Base-by-base conservation (phyloP, 2,329 filamentous ascomycete species). In the Ophiostoma ips region DNA sequence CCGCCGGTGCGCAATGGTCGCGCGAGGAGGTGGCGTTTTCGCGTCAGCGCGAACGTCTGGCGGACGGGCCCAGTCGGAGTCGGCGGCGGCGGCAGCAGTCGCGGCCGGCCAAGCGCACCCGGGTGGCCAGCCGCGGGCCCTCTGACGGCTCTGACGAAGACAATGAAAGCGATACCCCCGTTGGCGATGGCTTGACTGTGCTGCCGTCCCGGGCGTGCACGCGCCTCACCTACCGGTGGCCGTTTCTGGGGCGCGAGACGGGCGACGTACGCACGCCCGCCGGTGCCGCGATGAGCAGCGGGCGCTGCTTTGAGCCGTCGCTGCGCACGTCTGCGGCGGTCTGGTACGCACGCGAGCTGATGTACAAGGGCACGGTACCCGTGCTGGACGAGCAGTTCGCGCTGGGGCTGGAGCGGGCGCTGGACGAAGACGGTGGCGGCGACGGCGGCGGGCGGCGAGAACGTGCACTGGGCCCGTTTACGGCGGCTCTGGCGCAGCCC, bases 1-100 rank as follows among this genome's bases (percentile, higher is more conserved):
- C 77, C 0, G 55, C 66, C 2, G 63, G 62, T 8, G 68, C 73
- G 0, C 63, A 69, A 15, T 83, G 79, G 66, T 77, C 79, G 9
- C 64, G 69, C n/a, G 68, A 75, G 43, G 70, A 71, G 7, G 74
- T 83, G 53, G 24, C 19, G 8, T 49, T 41, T 19, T 35, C 43
- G 5, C 31, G 34, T 16, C 40, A 30, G 24, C 45, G 38, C n/a
- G 33, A 16, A 15, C 28, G 19, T 9, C 24, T 28, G 11, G 36
- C 33, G 1, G 34, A 44, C n/a, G n/a, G n/a, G n/a, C n/a, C n/a
- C n/a, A 40, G 30, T 2, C 40, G 33, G 33, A 15, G 13, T n/a
- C 33, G 11, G 10, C 33, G 33, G 33, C 33, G 11, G 33, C 10
- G 11, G 33, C 33, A 34, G 24, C 24, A 8, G 24, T 8, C 5